These are phyloP conservation scores for Podospora tetraspora DNA, from an alignment of 495 filamentous ascomycete genomes.

Conservation along the genomic window DNA sequence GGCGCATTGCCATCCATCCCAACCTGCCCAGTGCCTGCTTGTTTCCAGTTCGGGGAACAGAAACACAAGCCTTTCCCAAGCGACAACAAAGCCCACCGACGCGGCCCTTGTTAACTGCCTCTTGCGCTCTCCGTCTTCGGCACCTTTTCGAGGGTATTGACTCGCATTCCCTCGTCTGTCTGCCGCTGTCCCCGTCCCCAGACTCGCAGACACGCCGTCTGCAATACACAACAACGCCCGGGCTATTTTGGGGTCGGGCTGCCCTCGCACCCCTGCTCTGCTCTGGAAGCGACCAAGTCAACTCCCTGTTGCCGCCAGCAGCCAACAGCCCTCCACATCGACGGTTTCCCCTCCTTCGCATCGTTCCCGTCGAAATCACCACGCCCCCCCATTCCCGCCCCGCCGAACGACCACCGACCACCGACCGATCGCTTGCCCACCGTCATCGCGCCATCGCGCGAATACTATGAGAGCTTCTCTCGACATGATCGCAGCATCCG, in stretches of 20 bases:
- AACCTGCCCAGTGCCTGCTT: not conserved
- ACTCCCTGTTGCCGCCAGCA: conserved; percentile 16
- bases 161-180: not conserved
- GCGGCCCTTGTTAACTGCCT: not conserved
- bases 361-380: not conserved
- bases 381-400: conserved; percentile 5
- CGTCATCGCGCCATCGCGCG: conserved; percentile 2
- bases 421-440: not conserved
- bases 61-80: not conserved
- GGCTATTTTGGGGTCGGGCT: not conserved
- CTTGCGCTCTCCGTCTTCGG: not conserved
- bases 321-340: conserved; percentile 20
- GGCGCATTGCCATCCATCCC: not conserved
- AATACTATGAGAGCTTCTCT: conserved; percentile 33
- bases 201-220: not conserved
- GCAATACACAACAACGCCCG: not conserved
- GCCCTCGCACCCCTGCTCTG: not conserved
- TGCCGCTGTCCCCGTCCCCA: not conserved
- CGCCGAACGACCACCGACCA: conserved; percentile 27
- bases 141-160: not conserved
- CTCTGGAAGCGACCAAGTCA: conserved; percentile 13
- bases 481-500: conserved; percentile 43
- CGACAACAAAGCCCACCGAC: not conserved
- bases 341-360: conserved; percentile 4
- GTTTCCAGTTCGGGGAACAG: not conserved